These are phyloP conservation scores for Cicer pinnatifidum DNA, from an alignment of 306 rosid genomes.

Conservation along the genomic window DNA sequence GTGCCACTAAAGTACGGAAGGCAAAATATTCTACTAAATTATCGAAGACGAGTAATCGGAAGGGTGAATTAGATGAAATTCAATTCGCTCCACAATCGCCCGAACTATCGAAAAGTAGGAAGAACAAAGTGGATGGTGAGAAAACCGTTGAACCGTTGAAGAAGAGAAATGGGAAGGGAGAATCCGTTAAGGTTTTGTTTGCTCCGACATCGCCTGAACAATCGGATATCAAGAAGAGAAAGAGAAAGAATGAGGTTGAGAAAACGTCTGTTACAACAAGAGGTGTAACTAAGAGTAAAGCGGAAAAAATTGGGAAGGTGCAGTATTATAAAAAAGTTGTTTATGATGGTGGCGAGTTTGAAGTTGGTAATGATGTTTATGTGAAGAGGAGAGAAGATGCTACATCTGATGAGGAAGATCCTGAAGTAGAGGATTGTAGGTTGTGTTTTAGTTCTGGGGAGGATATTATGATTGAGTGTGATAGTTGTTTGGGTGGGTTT, in stretches of 20 bases:
- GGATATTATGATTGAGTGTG: conserved; percentile 85
- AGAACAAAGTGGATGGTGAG: conserved; percentile 43
- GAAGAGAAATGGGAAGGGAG: conserved; percentile 36
- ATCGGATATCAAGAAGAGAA: conserved; percentile 61
- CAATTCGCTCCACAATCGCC: conserved; percentile 57
- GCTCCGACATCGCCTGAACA: conserved; percentile 64
- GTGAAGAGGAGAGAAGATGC: conserved; percentile 82
- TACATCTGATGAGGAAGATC: conserved; percentile 67
- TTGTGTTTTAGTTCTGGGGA: conserved; percentile 66
- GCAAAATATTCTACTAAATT: background rate
- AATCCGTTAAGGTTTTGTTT: conserved; percentile 36
- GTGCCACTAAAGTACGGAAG: background rate
- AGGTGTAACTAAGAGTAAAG: conserved; percentile 48
- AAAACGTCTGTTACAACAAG: conserved; percentile 57
- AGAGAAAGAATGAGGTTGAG: conserved; percentile 43
- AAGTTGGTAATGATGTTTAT: conserved; percentile 72
- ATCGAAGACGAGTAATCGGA: conserved; percentile 34
- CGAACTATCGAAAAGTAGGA: conserved; percentile 63
- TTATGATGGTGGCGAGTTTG: conserved; percentile 86
- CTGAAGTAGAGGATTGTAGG: conserved; percentile 75
- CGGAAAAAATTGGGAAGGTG: conserved; percentile 16
- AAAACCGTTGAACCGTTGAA: conserved; percentile 32
- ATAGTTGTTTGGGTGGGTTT: conserved; percentile 84
- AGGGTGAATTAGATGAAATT: conserved; percentile 28
- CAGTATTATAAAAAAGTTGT: conserved; percentile 70